These are phyloP conservation scores for Calonectria henricotiae DNA, from an alignment of 2,329 filamentous ascomycete species.

Conservation along the genomic window DNA sequence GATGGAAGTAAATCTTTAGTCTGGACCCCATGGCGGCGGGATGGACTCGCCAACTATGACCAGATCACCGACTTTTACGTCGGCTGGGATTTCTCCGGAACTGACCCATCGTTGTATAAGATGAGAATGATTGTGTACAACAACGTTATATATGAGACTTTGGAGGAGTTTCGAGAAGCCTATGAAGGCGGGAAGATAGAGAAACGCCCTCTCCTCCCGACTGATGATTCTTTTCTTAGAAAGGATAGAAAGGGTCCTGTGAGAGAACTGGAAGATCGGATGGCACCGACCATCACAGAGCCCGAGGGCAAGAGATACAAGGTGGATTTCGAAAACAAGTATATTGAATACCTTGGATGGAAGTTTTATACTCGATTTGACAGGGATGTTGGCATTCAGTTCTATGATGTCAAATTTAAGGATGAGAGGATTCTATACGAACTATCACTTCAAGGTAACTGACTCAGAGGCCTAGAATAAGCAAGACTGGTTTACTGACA, in stretches of 20 bases:
- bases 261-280: constrained; percentile 41
- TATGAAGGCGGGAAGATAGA: constrained; percentile 38
- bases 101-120: constrained; percentile 39
- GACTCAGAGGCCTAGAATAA: too few relatives aligned
- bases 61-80: constrained; percentile 42
- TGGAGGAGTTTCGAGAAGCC: constrained; percentile 40
- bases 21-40: constrained; percentile 42
- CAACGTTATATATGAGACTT: constrained; percentile 37
- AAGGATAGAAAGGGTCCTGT: constrained; percentile 42
- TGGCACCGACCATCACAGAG: constrained; percentile 39
- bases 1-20: constrained; percentile 40
- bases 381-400: constrained; percentile 37
- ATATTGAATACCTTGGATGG: constrained; percentile 45
- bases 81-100: constrained; percentile 42
- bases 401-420: constrained; percentile 39
- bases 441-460: constrained; percentile 34
- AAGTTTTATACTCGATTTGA: constrained; percentile 42
- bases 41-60: constrained; percentile 40
- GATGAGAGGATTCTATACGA: constrained; percentile 38
- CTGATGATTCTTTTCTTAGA: constrained; percentile 37
- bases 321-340: constrained; percentile 42
- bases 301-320: constrained; percentile 43
- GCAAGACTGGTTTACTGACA: background rate
- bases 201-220: constrained; percentile 33
- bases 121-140: constrained; percentile 44